phyloP scores from a whole-genome alignment of 306 rosid genomes.

The Trifolium pratense region DNA sequence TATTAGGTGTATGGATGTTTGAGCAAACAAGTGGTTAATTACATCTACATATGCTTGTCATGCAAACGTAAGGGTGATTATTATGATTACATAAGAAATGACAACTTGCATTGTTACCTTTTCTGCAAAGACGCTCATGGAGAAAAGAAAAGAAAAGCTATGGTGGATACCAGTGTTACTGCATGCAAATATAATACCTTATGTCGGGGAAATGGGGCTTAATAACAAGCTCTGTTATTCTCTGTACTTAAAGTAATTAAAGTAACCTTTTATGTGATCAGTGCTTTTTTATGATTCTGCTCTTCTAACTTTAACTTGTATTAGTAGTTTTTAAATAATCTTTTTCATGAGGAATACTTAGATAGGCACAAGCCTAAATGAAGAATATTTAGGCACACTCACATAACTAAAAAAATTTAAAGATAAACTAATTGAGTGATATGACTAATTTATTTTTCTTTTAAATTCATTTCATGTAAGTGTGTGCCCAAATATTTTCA shows the following conservation, averaged over 20 bases:
- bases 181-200: constrained; percentile 49
- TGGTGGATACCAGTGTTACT: constrained; percentile 37
- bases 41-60: constrained; percentile 22
- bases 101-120: constrained; percentile 50
- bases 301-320: constrained; percentile 7
- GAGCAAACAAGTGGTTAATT: too few relatives aligned
- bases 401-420: too few relatives aligned
- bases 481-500: too few relatives aligned
- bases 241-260: constrained; percentile 21
- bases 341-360: too few relatives aligned
- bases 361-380: too few relatives aligned
- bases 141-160: constrained; percentile 42
- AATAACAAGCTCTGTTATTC: constrained; percentile 52
- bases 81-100: constrained; percentile 50
- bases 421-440: too few relatives aligned
- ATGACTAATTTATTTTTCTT: too few relatives aligned
- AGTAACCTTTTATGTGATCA: constrained; percentile 44
- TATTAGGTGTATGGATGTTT: too few relatives aligned
- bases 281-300: constrained; percentile 25
- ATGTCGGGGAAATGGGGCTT: constrained; percentile 72
- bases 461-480: too few relatives aligned
- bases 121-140: constrained; percentile 37
- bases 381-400: too few relatives aligned
- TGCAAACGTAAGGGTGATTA: constrained; percentile 41
- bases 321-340: too few relatives aligned